Conservation (phyloP, 768 basidiomycete genomes). For the Fomitopsis pulvina region DNA sequence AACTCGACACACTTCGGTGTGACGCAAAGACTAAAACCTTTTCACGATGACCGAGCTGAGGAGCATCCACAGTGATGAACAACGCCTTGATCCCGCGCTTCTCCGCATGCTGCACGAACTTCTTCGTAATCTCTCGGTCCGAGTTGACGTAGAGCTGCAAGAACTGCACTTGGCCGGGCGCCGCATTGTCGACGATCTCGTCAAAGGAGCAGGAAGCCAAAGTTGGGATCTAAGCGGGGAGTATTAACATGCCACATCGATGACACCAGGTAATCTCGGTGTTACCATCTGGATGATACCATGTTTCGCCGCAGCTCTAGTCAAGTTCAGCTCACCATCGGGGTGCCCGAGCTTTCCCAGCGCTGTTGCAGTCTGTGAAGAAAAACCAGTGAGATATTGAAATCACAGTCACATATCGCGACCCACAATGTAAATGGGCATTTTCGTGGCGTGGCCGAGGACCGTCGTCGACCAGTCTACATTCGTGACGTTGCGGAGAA, state of each 20-base stretch:
- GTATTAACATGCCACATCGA: neutral
- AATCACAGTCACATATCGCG: slow-evolving; percentile 38
- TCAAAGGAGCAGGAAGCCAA: slow-evolving; percentile 95
- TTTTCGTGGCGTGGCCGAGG: slow-evolving; percentile 63
- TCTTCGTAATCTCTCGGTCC: slow-evolving; percentile 78
- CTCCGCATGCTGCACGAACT: slow-evolving; percentile 87
- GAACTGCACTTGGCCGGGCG: slow-evolving; percentile 76
- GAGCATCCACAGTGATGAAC: slow-evolving; percentile 97
- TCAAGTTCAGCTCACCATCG: slow-evolving; percentile 89
- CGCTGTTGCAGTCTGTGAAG: slow-evolving; percentile 60
- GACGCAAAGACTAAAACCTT: slow-evolving; percentile 37
- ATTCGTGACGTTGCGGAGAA: slow-evolving; percentile 70
- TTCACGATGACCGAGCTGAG: slow-evolving; percentile 89
- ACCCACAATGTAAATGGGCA: slow-evolving; percentile 81
- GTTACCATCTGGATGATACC: slow-evolving; percentile 68
- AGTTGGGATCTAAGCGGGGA: slow-evolving; percentile 71
- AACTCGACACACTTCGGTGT: neutral
- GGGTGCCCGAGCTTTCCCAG: slow-evolving; percentile 94
- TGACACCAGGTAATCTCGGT: neutral
- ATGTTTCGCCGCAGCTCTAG: slow-evolving; percentile 79
- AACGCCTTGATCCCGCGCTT: slow-evolving; percentile 84
- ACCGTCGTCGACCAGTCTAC: slow-evolving; percentile 87
- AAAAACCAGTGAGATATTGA: slow-evolving; percentile 21
- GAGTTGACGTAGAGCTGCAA: slow-evolving; percentile 65
- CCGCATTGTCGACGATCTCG: slow-evolving; percentile 84